Evolutionary conservation across 78 protist species (phyloP), one percentile per base, ranked within the genome.

Genomic region (Protostelium mycophagum): DNA sequence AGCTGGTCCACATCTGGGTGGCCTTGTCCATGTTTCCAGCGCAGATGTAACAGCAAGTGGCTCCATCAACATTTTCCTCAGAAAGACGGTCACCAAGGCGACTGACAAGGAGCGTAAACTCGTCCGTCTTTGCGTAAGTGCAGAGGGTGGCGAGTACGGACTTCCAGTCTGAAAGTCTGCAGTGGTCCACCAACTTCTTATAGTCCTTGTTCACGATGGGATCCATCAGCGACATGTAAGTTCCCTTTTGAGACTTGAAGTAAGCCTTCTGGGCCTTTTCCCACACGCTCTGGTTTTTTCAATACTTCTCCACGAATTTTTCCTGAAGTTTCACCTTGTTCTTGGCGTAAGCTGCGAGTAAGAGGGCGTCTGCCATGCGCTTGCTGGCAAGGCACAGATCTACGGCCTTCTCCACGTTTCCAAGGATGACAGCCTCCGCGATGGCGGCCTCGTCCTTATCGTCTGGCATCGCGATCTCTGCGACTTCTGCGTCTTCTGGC

Each of bases 31-130:
- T 86, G 63, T 95, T 95, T 35, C 96, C 95, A n/a, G 97, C 96
- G 83, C 97, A 95, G 38, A 95, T 95, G 85, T 91, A 95, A 90
- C 97, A 95, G 37, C 91, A 92, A 28, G 88, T 92, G 35, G 97
- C 97, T 0, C 91, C 31, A 35, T 63, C 86, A 16, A 31, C 51
- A 34, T 95, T 88, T n/a, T 94, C 94, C 0, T 83, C 86, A 39
- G 85, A 38, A 29, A 95, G 90, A 83, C 97, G 93, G 28, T 84
- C 91, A 37, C 91, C 97, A 0, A 95, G 89, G 28, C 37, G 28
- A 37, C 91, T 89, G 88, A 94, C 91, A 28, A 95, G 88, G 1
- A 34, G 38, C 35, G 90, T 63, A n/a, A 94, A 92, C 85, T 83
- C 94, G 29, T 91, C 86, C n/a, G 92, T 85, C 38, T 92, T 28